Percentiles rank a stretch among this genome's conserved stretches.
phyloP scores from a whole-genome alignment of 148 eudicot species.

The Salicornia ramosissima region DNA sequence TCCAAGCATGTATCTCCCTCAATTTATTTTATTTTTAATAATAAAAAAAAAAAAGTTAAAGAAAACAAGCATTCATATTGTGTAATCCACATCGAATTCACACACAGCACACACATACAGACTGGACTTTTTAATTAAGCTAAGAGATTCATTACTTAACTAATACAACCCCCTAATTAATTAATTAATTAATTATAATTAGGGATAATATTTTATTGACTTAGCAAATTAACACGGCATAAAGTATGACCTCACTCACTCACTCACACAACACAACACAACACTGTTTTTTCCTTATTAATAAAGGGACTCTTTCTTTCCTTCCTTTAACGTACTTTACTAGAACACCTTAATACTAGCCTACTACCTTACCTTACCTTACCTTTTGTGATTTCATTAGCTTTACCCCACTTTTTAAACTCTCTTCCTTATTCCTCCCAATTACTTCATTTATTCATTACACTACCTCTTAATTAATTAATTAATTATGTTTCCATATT shows the following conservation, averaged over 20 bases:
- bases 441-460: not conserved
- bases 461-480: not conserved
- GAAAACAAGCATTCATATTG: not conserved
- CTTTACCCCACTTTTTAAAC: not conserved
- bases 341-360: too few relatives aligned
- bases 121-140: constrained; percentile 9
- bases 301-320: not conserved
- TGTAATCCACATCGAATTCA: not conserved
- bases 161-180: not conserved
- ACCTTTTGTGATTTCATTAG: not conserved
- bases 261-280: too few relatives aligned
- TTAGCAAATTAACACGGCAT: constrained; percentile 5
- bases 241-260: constrained; percentile 11
- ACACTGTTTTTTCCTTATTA: not conserved
- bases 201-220: not conserved
- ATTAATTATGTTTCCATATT: too few relatives aligned
- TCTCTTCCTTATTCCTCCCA: not conserved
- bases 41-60: not conserved
- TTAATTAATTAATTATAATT: too few relatives aligned
- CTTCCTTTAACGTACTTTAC: constrained; percentile 2
- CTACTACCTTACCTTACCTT: too few relatives aligned
- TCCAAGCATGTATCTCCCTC: too few relatives aligned
- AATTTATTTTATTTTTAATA: too few relatives aligned
- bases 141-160: constrained; percentile 14
- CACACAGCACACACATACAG: constrained; percentile 10